Percentiles rank a stretch among this genome's conserved stretches.
phyloP scores from a whole-genome alignment of 106 monocot species.

The Chionographis japonica region DNA sequence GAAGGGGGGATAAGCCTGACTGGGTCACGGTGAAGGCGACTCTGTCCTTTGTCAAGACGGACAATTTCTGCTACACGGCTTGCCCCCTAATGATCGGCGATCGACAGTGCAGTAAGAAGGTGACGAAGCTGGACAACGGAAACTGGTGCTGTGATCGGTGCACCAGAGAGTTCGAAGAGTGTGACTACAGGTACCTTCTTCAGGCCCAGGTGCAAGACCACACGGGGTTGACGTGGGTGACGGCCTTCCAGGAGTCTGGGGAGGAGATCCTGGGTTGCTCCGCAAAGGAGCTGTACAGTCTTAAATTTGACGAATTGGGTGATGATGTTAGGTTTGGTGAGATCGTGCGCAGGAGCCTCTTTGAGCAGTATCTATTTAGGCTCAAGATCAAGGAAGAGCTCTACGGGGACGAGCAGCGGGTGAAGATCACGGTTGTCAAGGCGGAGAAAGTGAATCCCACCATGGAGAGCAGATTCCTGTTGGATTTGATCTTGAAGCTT shows the following conservation, averaged over 20 bases:
- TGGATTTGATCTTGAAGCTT: conserved; percentile 45
- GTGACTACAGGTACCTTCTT: conserved; percentile 92
- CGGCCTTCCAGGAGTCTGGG: conserved; percentile 90
- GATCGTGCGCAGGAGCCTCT: conserved; percentile 48
- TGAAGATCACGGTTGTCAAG: conserved; percentile 72
- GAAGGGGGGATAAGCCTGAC: conserved; percentile 82
- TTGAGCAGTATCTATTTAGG: conserved; percentile 64
- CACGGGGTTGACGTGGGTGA: conserved; percentile 73
- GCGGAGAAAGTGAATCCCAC: conserved; percentile 77
- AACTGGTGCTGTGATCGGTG: conserved; percentile 84
- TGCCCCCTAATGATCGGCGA: conserved; percentile 81
- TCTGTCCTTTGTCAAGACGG: conserved; percentile 76
- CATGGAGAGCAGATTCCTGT: conserved; percentile 60
- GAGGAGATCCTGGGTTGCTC: conserved; percentile 77
- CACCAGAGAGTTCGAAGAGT: conserved; percentile 68
- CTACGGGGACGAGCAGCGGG: conserved; percentile 73
- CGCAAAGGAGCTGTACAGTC: conserved; percentile 59
- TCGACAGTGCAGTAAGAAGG: conserved; percentile 80
- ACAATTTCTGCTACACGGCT: conserved; percentile 87
- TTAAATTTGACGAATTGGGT: conserved; percentile 51
- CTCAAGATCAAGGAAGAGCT: conserved; percentile 91
- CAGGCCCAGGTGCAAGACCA: conserved; percentile 94
- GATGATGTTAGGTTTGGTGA: conserved; percentile 62
- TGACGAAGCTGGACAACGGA: conserved; percentile 38
- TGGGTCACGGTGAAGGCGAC: conserved; percentile 85